Conservation (phyloP, 352 stramenopile species). For the Phytophthora foliorum region DNA sequence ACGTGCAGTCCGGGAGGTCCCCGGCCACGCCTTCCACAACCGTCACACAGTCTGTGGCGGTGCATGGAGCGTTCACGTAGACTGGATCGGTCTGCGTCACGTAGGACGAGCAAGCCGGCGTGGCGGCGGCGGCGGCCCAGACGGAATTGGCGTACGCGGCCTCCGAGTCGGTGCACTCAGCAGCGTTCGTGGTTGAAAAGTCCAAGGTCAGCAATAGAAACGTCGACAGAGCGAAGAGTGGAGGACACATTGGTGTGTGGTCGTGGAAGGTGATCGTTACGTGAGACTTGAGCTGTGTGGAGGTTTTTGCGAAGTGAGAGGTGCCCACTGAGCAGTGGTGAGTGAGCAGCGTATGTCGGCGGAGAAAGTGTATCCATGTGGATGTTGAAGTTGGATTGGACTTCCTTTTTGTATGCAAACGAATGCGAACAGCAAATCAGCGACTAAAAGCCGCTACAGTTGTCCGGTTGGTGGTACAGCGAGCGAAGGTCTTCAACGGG, state of each 20-base stretch:
- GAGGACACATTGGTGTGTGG: background rate
- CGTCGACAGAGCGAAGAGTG: background rate
- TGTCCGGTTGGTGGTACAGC: constrained; percentile 3
- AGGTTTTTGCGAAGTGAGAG: background rate
- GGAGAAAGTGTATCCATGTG: constrained; percentile 6
- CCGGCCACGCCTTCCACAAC: constrained; percentile 21
- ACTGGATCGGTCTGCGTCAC: constrained; percentile 9
- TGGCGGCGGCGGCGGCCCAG: constrained; percentile 20
- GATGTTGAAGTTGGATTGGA: constrained; percentile 13
- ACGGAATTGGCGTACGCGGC: constrained; percentile 10
- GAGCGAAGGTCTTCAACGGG: constrained; percentile 5
- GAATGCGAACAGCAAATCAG: constrained; percentile 7
- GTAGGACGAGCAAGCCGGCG: constrained; percentile 24
- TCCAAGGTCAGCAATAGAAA: constrained; percentile 1
- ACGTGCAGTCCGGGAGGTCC: constrained; percentile 27
- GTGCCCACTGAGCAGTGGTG: background rate
- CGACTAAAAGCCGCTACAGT: background rate
- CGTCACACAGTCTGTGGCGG: constrained; percentile 19
- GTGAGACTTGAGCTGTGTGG: background rate
- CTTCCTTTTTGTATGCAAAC: background rate
- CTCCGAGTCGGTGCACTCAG: constrained; percentile 26
- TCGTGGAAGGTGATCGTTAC: background rate
- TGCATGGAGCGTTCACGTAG: constrained; percentile 28
- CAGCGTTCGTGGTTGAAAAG: background rate
- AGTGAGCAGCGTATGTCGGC: constrained; percentile 10